phyloP scores from a whole-genome alignment of 495 filamentous ascomycete genomes.

The Penicillium waksmanii region DNA sequence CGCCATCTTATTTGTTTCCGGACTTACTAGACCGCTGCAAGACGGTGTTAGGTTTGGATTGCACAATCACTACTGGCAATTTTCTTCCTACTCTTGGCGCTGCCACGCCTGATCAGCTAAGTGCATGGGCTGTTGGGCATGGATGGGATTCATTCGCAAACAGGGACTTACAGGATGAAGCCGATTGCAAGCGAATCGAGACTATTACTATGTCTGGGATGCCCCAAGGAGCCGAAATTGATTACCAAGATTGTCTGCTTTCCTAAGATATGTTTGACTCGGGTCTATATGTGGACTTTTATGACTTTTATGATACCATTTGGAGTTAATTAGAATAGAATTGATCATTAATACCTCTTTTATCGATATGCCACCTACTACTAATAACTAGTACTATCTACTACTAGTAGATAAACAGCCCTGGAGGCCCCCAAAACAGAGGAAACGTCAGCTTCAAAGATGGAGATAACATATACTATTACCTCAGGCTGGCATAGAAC shows the following conservation, averaged over 20 bases:
- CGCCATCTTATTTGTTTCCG: conserved; percentile 49
- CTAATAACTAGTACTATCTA: no score
- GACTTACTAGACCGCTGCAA: conserved; percentile 40
- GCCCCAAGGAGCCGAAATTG: conserved; percentile 12
- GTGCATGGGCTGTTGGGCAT: conserved; percentile 25
- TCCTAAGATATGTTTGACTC: neutral
- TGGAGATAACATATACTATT: no score
- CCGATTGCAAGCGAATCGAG: conserved; percentile 13
- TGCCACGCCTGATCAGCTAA: neutral
- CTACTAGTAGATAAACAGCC: no score
- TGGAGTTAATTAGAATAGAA: conserved; percentile 20
- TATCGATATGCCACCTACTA: neutral
- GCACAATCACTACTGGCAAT: conserved; percentile 37
- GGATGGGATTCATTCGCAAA: conserved; percentile 20
- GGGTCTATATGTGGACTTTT: neutral
- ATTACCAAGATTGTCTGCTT: conserved; percentile 15
- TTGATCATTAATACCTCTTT: neutral
- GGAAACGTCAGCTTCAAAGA: no score
- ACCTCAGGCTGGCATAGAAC: no score
- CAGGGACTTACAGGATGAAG: conserved; percentile 11
- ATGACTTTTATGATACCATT: conserved; percentile 20
- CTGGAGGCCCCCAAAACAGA: no score
- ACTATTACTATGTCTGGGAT: conserved; percentile 10
- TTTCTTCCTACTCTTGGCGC: conserved; percentile 33
- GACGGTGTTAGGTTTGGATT: conserved; percentile 37